Percentiles rank a stretch among this genome's conserved stretches.
phyloP scores from a whole-genome alignment of 2,329 filamentous ascomycete species.

The Phyllosticta citribraziliensis region DNA sequence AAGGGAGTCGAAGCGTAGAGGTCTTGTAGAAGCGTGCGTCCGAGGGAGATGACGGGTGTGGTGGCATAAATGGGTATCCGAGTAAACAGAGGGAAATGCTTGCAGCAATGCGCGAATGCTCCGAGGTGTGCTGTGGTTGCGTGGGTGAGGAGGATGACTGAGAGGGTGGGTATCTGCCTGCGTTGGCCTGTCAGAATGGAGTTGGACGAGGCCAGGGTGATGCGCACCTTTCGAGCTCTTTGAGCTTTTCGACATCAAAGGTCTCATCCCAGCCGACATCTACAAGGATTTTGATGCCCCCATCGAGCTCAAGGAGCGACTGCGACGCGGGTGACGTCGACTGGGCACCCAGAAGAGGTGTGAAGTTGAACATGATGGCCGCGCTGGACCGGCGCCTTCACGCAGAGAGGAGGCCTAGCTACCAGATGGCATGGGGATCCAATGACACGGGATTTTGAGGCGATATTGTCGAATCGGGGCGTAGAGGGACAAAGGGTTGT shows the following conservation, averaged over 20 bases:
- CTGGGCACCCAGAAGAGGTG: slow-evolving; percentile 81
- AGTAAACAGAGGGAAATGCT: slow-evolving; percentile 83
- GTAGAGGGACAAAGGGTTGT: background rate
- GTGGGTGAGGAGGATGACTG: slow-evolving; percentile 88
- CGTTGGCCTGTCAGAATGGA: slow-evolving; percentile 5
- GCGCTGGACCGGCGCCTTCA: slow-evolving; percentile 6
- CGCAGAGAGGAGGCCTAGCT: background rate
- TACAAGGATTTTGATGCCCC: slow-evolving; percentile 87
- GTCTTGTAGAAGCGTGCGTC: slow-evolving; percentile 82
- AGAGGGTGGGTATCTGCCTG: slow-evolving; percentile 84
- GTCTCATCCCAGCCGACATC: slow-evolving; percentile 94
- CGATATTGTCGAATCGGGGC: background rate
- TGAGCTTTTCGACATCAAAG: slow-evolving; percentile 73
- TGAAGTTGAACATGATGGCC: slow-evolving; percentile 82
- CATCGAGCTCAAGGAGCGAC: slow-evolving; percentile 93
- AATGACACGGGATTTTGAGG: background rate
- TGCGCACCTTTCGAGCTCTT: slow-evolving; percentile 75
- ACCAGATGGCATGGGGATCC: background rate
- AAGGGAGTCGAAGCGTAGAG: slow-evolving; percentile 82
- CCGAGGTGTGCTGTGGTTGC: slow-evolving; percentile 85
- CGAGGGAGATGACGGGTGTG: slow-evolving; percentile 82
- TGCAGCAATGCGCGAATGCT: slow-evolving; percentile 94
- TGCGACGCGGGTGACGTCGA: slow-evolving; percentile 80
- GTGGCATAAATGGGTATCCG: slow-evolving; percentile 94
- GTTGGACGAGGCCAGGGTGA: background rate